Base-by-base conservation (phyloP, 2,329 filamentous ascomycete species). In the Seiridium cupressi region DNA sequence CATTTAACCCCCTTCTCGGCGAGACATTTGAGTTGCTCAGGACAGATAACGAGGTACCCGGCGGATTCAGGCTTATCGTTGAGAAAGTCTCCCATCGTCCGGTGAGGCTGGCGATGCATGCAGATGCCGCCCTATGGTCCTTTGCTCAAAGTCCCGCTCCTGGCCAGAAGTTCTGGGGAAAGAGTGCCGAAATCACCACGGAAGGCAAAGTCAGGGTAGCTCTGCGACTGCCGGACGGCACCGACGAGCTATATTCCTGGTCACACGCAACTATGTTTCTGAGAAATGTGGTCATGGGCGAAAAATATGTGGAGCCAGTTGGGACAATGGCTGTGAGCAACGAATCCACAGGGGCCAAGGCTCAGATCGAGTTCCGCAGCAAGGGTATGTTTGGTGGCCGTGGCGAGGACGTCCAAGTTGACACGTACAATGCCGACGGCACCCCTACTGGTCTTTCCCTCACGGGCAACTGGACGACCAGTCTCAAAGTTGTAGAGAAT, bases 331-430 rank as follows among this genome's bases (percentile, higher is more conserved):
- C 89, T 32, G 85, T 99, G 40, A 78, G 86, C 65, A 94, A 94
- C 72, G 95, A 99, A 69, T 89, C 84, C 4, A 92, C 89, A 0
- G 92, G 93, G 6, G 87, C 90, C 65, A 93, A 92, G 72, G 91
- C 93, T 1, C 82, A 89, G n/a, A 87, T 92, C 51, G 93, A 94
- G 60, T 99, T 99, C 79, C 96, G 95, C 72, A 87, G 89, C 59
- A 96, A 95, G 71, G 94, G 95, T 65, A 97, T 99, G 92, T 99
- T 98, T 77, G 93, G 94, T 38, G 95, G 95, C 11, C 88, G 95
- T 60, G 90, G 90, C 63, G 95, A 99, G 74, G 95, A 99, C 63
- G 91, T 98, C 8, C 82, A 84, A 42, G 89, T 94, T 5, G 89
- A 93, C 67, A 84, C 88, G 1, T 89, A 89, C 65, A 88, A 89